phyloP scores from a whole-genome alignment of 2,329 filamentous ascomycete genomes.

The Cordyceps militaris region DNA sequence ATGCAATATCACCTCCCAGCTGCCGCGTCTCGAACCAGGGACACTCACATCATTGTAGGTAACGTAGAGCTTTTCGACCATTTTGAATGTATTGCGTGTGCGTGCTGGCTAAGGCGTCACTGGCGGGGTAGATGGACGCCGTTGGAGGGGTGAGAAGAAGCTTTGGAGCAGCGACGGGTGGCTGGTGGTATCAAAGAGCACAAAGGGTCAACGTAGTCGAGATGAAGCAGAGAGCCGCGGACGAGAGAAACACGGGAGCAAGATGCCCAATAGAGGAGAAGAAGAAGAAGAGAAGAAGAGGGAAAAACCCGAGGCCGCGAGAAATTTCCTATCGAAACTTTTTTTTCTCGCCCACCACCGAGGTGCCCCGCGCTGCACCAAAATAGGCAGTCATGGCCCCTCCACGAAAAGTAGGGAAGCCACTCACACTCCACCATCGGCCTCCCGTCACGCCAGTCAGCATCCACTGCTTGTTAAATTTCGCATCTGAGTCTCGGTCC shows the following conservation, averaged over 20 bases:
- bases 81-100: constrained; percentile 36
- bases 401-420: not conserved
- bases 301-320: constrained; percentile 1
- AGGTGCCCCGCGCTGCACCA: constrained; percentile 7
- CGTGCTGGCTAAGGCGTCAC: not conserved
- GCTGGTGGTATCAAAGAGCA: not conserved
- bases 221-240: not conserved
- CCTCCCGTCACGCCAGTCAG: no score
- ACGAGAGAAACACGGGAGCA: constrained; percentile 4
- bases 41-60: constrained; percentile 80
- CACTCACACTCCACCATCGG: not conserved
- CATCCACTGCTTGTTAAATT: not conserved
- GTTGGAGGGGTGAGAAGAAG: not conserved
- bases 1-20: not conserved
- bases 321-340: constrained; percentile 9
- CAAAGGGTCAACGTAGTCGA: not conserved
- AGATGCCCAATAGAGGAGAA: constrained; percentile 18
- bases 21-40: not conserved
- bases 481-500: no score
- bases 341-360: constrained; percentile 5
- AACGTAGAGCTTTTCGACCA: constrained; percentile 82
- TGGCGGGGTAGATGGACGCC: constrained; percentile 12
- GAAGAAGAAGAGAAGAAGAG: constrained; percentile 6
- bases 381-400: constrained; percentile 6
- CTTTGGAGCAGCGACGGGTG: not conserved